phyloP scores from a whole-genome alignment of 768 basidiomycete genomes.

The Calocera viscosa region DNA sequence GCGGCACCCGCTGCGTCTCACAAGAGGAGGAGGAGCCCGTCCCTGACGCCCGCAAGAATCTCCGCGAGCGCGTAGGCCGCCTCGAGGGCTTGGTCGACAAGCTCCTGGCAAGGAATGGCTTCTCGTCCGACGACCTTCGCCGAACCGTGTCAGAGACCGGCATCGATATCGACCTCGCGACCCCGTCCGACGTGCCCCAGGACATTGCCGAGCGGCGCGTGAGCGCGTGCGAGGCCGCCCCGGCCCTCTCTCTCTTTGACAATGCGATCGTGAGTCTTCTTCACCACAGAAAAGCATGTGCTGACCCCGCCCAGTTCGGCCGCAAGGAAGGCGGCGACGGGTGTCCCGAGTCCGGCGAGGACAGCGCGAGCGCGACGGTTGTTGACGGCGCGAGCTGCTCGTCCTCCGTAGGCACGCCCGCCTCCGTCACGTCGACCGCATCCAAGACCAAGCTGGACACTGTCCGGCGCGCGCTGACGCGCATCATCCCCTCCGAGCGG shows the following conservation, averaged over 20 bases:
- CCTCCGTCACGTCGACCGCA: background rate
- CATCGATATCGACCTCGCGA: background rate
- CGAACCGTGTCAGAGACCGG: background rate
- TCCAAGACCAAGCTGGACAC: background rate
- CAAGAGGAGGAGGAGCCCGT: slow-evolving; percentile 6
- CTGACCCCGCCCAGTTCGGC: background rate
- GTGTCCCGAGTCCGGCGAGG: background rate
- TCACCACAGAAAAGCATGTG: background rate
- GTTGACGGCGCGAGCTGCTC: background rate
- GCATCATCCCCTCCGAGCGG: background rate
- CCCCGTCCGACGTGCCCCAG: background rate
- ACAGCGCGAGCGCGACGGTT: background rate
- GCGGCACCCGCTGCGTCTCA: slow-evolving; percentile 6
- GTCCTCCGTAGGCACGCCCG: background rate
- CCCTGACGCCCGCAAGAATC: slow-evolving; percentile 4
- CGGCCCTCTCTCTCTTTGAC: background rate
- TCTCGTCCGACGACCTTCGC: background rate
- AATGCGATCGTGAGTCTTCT: background rate
- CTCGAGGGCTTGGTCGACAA: background rate
- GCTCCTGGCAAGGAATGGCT: background rate
- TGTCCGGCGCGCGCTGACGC: background rate
- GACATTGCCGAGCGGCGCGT: background rate
- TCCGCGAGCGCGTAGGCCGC: slow-evolving; percentile 2
- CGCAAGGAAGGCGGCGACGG: background rate
- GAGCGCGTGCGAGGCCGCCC: background rate